These are phyloP conservation scores for Macrotyloma uniflorum DNA, from an alignment of 306 rosid genomes.

Conservation along the genomic window DNA sequence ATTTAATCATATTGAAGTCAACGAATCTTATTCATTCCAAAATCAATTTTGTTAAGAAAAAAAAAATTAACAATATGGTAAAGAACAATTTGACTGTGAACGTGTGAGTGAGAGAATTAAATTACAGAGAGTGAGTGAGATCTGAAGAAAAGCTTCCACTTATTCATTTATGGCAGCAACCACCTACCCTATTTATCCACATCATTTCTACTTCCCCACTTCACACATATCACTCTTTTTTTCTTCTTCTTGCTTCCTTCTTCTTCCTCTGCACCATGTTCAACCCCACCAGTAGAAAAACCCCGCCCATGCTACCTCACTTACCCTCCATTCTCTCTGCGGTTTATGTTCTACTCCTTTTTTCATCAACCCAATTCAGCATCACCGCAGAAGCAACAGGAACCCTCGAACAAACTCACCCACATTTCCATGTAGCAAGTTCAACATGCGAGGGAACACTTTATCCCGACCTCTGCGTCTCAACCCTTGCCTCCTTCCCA, in stretches of 20 bases:
- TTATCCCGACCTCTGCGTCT: conserved; percentile 72
- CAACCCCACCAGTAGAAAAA: conserved; percentile 27
- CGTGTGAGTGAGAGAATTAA: no score
- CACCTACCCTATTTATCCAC: conserved; percentile 6
- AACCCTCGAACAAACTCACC: background rate
- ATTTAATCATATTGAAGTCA: no score
- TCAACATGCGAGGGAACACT: conserved; percentile 75
- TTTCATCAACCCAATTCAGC: conserved; percentile 26
- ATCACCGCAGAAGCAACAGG: background rate
- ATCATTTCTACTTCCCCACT: background rate
- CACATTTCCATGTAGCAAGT: conserved; percentile 55
- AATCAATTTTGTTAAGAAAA: no score
- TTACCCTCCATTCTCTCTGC: conserved; percentile 3
- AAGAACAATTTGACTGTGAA: no score
- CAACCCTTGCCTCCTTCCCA: conserved; percentile 62
- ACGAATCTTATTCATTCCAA: no score
- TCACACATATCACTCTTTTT: background rate
- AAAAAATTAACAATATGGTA: no score
- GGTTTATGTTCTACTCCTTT: conserved; percentile 28
- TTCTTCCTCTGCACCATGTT: conserved; percentile 34
- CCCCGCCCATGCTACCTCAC: conserved; percentile 34
- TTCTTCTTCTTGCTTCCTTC: background rate
- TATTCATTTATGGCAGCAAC: background rate
- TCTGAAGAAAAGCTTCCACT: background rate
- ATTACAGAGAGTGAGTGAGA: background rate